phyloP scores from a whole-genome alignment of 805 yeast genomes.

The Metschnikowia arizonensis region DNA sequence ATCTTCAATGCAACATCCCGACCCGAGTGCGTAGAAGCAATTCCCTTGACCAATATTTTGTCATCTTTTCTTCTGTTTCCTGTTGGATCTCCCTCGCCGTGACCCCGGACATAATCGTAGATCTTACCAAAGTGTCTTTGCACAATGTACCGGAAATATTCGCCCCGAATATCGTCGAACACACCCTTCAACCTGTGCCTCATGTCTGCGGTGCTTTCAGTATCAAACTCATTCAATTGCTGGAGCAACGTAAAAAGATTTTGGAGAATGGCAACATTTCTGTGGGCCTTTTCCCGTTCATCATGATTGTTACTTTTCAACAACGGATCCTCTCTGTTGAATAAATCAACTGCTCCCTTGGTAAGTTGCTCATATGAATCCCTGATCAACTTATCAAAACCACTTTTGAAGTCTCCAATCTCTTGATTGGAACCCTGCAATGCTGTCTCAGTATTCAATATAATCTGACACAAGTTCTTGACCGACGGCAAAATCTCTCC shows the following conservation, averaged over 20 bases:
- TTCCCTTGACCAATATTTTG: constrained; percentile 51
- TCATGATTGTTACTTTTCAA: constrained; percentile 42
- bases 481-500: constrained; percentile 34
- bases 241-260: constrained; percentile 36
- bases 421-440: constrained; percentile 21
- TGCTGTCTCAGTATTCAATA: constrained; percentile 32
- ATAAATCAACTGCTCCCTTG: constrained; percentile 32
- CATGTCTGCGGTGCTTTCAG: constrained; percentile 24
- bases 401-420: constrained; percentile 8
- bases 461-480: constrained; percentile 30
- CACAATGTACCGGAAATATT: constrained; percentile 32
- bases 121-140: constrained; percentile 62
- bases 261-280: constrained; percentile 40
- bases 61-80: constrained; percentile 63
- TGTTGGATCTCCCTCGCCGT: constrained; percentile 44
- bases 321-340: constrained; percentile 40
- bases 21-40: constrained; percentile 54
- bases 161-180: constrained; percentile 26
- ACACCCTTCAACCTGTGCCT: constrained; percentile 23
- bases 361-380: constrained; percentile 32
- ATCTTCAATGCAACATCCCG: constrained; percentile 55
- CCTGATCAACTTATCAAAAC: constrained; percentile 25
- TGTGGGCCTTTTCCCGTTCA: constrained; percentile 39
- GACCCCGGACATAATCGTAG: constrained; percentile 62
- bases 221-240: constrained; percentile 27